These are phyloP conservation scores for Rhododendron henanense DNA, from an alignment of 148 eudicot genomes.

Conservation along the genomic window DNA sequence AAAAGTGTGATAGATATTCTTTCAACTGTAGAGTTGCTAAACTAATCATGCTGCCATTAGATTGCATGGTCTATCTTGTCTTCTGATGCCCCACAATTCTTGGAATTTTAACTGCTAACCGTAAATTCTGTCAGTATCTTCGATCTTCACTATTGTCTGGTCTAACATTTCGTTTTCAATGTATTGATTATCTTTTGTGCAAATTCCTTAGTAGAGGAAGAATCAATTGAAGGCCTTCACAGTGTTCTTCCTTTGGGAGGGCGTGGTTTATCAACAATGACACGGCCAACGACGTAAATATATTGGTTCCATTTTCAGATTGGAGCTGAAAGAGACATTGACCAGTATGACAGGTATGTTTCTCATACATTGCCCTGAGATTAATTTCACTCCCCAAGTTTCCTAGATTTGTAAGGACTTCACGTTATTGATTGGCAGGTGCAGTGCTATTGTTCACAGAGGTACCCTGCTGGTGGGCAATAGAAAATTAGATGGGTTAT, in stretches of 20 bases:
- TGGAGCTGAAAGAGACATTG: conserved; percentile 1
- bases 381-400: background rate
- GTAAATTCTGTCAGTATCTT: background rate
- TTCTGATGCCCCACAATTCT: background rate
- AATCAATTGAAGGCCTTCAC: conserved; percentile 45
- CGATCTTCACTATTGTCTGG: background rate
- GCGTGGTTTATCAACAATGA: conserved; percentile 83
- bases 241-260: conserved; percentile 56
- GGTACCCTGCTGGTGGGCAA: background rate
- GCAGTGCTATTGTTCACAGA: background rate
- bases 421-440: background rate
- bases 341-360: conserved; percentile 14
- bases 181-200: conserved; percentile 6
- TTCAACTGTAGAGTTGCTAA: background rate
- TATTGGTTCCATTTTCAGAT: background rate
- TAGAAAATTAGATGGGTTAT: background rate
- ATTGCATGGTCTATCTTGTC: background rate
- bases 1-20: background rate
- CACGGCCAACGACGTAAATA: conserved; percentile 68
- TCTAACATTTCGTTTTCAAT: background rate
- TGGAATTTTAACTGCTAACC: background rate
- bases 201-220: conserved; percentile 43
- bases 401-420: background rate
- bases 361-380: background rate
- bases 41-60: background rate